phyloP scores from a whole-genome alignment of 805 yeast genomes.

The Maudiozyma serrabonitensis region DNA sequence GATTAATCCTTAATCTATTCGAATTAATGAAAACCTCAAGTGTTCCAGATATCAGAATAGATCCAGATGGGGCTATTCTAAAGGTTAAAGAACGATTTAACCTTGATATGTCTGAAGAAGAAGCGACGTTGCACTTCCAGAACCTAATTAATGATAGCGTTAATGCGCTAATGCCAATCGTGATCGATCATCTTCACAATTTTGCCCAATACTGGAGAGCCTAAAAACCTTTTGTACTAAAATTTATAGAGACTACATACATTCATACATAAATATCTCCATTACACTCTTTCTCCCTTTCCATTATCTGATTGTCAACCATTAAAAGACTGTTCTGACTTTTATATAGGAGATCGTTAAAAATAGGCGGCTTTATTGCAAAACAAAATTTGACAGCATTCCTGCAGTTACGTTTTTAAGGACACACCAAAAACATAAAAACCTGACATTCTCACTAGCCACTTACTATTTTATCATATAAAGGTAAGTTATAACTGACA shows the following conservation, averaged over 20 bases:
- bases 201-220: constrained; percentile 98
- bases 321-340: too few relatives aligned
- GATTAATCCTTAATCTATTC: constrained; percentile 79
- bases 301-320: too few relatives aligned
- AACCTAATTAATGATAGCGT: constrained; percentile 90
- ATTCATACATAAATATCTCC: too few relatives aligned
- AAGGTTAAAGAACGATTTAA: constrained; percentile 93
- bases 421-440: neutral
- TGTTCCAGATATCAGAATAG: constrained; percentile 80
- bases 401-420: neutral
- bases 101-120: constrained; percentile 88
- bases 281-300: too few relatives aligned
- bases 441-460: too few relatives aligned
- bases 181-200: constrained; percentile 88
- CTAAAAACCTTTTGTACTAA: constrained; percentile 20
- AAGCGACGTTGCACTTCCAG: constrained; percentile 91
- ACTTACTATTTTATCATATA: too few relatives aligned
- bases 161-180: constrained; percentile 86
- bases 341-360: too few relatives aligned
- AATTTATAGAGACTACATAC: too few relatives aligned
- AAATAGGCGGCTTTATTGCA: neutral
- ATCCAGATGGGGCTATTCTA: constrained; percentile 76
- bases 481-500: too few relatives aligned
- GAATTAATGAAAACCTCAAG: constrained; percentile 90
- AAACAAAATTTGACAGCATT: neutral